A percentile compares a stretch with the other conserved stretches of the same genome.
These are phyloP conservation scores for Pythium grandisporangium DNA, from an alignment of 352 stramenopile species.

Conservation along the genomic window DNA sequence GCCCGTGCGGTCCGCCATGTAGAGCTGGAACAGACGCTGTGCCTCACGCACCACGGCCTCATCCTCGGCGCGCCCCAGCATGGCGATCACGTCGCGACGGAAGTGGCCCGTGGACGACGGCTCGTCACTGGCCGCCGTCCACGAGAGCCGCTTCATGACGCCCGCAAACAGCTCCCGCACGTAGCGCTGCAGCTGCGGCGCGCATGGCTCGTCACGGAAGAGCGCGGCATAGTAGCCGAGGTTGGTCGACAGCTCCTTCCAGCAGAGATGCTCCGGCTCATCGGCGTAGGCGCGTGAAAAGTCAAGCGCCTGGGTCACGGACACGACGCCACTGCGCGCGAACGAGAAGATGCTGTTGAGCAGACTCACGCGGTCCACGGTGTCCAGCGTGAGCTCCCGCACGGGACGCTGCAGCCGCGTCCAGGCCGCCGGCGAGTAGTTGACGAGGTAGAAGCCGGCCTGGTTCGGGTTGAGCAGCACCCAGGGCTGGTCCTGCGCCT, in stretches of 20 bases:
- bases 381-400: constrained; percentile 35
- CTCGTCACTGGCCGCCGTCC: constrained; percentile 26
- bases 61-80: constrained; percentile 55
- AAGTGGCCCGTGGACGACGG: constrained; percentile 44
- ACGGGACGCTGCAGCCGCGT: constrained; percentile 63
- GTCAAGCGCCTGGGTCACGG: constrained; percentile 46
- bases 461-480: constrained; percentile 96
- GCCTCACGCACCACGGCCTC: constrained; percentile 30
- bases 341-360: constrained; percentile 92
- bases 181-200: constrained; percentile 49
- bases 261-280: constrained; percentile 64
- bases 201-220: constrained; percentile 52
- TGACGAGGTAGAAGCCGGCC: constrained; percentile 93
- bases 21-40: constrained; percentile 43
- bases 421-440: constrained; percentile 86
- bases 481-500: constrained; percentile 57
- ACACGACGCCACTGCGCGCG: constrained; percentile 52
- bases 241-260: constrained; percentile 69
- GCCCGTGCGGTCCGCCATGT: constrained; percentile 40
- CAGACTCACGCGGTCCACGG: constrained; percentile 90
- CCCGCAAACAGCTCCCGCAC: constrained; percentile 45
- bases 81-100: constrained; percentile 61
- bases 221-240: constrained; percentile 50
- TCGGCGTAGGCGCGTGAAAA: constrained; percentile 51
- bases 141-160: constrained; percentile 47